phyloP scores from a whole-genome alignment of 371 early-diverging fungal genomes.

The Choanephora cucurbitarum region DNA sequence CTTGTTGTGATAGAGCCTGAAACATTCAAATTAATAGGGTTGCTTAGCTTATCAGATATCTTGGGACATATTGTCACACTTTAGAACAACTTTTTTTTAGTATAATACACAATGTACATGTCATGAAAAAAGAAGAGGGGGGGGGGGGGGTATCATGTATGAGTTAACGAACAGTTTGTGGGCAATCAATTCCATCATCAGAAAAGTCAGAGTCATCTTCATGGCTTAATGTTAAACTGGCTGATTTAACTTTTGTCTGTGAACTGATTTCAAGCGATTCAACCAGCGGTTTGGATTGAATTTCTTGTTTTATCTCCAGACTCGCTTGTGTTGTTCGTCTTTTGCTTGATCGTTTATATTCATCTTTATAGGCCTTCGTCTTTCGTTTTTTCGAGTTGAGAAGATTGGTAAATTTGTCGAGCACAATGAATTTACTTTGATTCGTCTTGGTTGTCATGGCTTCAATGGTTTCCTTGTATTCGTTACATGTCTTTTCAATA shows the following conservation, averaged over 20 bases:
- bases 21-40: slow-evolving; percentile 68
- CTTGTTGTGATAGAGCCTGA: slow-evolving; percentile 81
- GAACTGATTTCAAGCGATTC: not conserved
- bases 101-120: no score
- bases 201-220: not conserved
- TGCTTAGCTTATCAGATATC: slow-evolving; percentile 82
- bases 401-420: slow-evolving; percentile 2
- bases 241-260: not conserved
- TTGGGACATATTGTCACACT: slow-evolving; percentile 55
- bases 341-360: not conserved
- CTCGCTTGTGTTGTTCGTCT: not conserved
- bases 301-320: not conserved
- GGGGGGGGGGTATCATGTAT: not conserved
- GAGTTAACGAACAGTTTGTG: not conserved
- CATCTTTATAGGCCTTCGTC: not conserved
- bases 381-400: slow-evolving; percentile 3
- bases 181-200: not conserved
- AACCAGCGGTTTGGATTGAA: not conserved
- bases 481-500: not conserved
- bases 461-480: not conserved
- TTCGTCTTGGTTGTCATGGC: not conserved
- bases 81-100: not conserved
- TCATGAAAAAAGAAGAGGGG: no score
- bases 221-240: not conserved
- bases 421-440: not conserved